Percentiles rank a stretch among this genome's conserved stretches.
Conservation (phyloP, 208 protist species). For the Willaertia magna region DNA sequence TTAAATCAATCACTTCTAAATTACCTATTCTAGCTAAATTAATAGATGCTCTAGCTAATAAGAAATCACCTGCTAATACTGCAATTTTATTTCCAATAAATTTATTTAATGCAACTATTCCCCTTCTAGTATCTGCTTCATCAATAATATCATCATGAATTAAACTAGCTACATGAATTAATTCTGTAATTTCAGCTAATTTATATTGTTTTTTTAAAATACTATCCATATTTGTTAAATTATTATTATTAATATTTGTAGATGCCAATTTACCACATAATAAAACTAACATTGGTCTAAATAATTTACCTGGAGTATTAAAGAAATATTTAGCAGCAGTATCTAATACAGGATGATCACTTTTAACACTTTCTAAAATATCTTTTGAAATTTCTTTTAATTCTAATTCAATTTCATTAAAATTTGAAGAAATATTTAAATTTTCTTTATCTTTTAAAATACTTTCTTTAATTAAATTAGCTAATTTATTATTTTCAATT, state of each 20-base stretch:
- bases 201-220: conserved; percentile 9
- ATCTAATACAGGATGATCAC: background rate
- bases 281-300: background rate
- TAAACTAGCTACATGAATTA: conserved; percentile 84
- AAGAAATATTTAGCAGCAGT: background rate
- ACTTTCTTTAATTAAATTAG: background rate
- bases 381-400: background rate
- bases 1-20: background rate
- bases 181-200: conserved; percentile 79
- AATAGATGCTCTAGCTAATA: background rate
- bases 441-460: background rate
- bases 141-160: conserved; percentile 92
- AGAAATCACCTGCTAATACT: conserved; percentile 48
- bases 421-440: background rate
- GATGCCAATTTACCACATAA: background rate
- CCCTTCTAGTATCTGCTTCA: conserved; percentile 69
- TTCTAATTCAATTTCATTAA: background rate
- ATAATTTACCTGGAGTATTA: background rate
- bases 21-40: background rate
- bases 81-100: conserved; percentile 64
- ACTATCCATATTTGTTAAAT: background rate
- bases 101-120: conserved; percentile 53
- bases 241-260: background rate
- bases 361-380: background rate
- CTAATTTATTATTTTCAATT: background rate